These are phyloP conservation scores for Leishmania arabica DNA, from an alignment of 208 protist genomes.

Conservation along the genomic window DNA sequence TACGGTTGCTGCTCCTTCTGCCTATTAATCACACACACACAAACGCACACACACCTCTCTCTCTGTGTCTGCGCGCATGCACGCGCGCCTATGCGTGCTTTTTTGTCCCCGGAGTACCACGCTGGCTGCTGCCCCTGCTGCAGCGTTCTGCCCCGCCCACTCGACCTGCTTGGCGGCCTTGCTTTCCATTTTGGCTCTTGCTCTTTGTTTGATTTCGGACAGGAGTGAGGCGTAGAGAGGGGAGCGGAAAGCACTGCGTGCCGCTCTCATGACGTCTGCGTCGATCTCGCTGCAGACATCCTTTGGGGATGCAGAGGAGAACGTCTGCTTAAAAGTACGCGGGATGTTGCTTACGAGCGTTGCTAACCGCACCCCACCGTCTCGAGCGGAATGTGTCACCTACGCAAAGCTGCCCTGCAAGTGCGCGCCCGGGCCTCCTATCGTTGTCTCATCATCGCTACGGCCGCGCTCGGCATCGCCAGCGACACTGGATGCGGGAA, in stretches of 20 bases:
- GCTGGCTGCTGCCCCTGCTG: neutral
- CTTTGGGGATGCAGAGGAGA: neutral
- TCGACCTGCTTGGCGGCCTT: neutral
- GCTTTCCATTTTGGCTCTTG: neutral
- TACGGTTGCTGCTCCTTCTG: no score
- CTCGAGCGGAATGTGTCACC: slow-evolving; percentile 8
- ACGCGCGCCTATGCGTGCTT: neutral
- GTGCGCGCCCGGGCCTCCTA: slow-evolving; percentile 19
- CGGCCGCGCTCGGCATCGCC: neutral
- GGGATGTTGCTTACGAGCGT: neutral
- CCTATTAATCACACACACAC: no score
- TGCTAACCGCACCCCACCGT: neutral
- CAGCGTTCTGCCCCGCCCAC: neutral
- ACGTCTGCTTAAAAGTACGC: neutral
- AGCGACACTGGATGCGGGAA: neutral
- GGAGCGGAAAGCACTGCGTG: neutral
- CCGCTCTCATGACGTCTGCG: neutral
- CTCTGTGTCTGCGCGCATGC: neutral
- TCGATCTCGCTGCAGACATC: neutral
- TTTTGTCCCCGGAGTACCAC: neutral
- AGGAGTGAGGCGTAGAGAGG: neutral
- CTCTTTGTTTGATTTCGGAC: neutral
- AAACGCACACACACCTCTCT: no score
- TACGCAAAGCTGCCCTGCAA: slow-evolving; percentile 20
- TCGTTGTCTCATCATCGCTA: neutral